Evolutionary conservation across 2,329 filamentous ascomycete species (phyloP).

Genomic region (Cladophialophora carrionii): DNA sequence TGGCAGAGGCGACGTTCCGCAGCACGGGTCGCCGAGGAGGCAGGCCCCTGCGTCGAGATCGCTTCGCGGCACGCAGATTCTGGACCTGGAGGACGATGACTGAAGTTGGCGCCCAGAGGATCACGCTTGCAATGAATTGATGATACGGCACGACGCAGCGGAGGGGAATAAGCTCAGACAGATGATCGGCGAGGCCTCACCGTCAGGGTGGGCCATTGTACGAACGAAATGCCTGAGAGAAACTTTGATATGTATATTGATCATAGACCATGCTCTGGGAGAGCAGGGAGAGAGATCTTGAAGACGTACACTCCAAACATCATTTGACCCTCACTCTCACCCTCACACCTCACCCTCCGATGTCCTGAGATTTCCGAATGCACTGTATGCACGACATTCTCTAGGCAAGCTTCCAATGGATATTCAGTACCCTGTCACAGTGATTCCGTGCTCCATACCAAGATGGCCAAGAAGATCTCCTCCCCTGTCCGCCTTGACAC

Average conservation of each 20-base stretch:
- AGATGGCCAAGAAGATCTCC: no score
- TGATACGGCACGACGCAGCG: not conserved
- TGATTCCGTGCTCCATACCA: no score
- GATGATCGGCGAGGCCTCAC: not conserved
- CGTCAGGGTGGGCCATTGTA: not conserved
- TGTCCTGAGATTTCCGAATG: no score
- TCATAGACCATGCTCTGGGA: not conserved
- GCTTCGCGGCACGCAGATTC: not conserved
- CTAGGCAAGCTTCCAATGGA: no score
- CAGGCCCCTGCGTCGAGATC: not conserved
- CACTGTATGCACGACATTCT: no score
- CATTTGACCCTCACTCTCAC: no score
- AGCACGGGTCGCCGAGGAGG: not conserved
- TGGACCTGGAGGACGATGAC: constrained; percentile 20
- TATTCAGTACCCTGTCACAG: no score
- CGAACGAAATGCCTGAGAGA: not conserved
- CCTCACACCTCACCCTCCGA: no score
- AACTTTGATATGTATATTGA: not conserved
- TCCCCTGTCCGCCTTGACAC: no score
- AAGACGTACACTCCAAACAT: no score
- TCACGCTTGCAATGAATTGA: not conserved
- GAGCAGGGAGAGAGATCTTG: no score
- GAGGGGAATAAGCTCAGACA: not conserved
- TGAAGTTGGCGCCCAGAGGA: not conserved
- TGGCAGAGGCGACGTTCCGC: not conserved